These are phyloP conservation scores for Ceratobasidium sp. DNA, from an alignment of 1,284 basidiomycete genomes.

Conservation along the genomic window DNA sequence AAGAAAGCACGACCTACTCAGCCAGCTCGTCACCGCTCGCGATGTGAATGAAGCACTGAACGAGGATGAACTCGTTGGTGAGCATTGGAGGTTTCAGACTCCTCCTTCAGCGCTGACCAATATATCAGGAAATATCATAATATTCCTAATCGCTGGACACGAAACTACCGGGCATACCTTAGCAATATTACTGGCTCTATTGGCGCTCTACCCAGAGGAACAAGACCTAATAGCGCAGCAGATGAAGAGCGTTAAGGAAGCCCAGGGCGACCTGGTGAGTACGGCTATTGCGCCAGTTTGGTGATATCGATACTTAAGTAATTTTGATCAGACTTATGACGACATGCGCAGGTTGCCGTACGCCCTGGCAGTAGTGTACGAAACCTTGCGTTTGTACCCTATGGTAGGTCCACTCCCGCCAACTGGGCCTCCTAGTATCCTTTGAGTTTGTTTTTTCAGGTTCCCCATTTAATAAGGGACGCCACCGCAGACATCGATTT, in stretches of 20 bases:
- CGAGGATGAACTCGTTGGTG: slow-evolving; percentile 67
- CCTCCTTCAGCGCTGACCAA: too few species aligned
- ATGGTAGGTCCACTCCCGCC: slow-evolving; percentile 59
- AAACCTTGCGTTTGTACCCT: slow-evolving; percentile 72
- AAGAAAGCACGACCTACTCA: slow-evolving; percentile 69
- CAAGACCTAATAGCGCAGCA: slow-evolving; percentile 72
- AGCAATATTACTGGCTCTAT: slow-evolving; percentile 67
- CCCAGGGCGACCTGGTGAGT: slow-evolving; percentile 56
- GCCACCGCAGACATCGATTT: too few species aligned
- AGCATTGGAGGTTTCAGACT: too few species aligned
- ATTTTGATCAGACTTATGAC: slow-evolving; percentile 66
- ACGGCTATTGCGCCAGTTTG: slow-evolving; percentile 58
- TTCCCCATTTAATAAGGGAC: too few species aligned
- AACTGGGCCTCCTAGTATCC: too few species aligned
- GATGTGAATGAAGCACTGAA: slow-evolving; percentile 59
- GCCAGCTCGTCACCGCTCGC: slow-evolving; percentile 67
- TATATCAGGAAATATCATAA: slow-evolving; percentile 71
- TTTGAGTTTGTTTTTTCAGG: too few species aligned
- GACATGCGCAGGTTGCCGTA: slow-evolving; percentile 65
- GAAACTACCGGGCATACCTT: slow-evolving; percentile 72
- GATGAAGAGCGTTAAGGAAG: slow-evolving; percentile 61
- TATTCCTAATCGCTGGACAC: slow-evolving; percentile 72
- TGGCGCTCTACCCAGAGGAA: slow-evolving; percentile 69
- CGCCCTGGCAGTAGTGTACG: slow-evolving; percentile 67
- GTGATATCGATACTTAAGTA: slow-evolving; percentile 25